phyloP scores from a whole-genome alignment of 2,329 filamentous ascomycete species.

The Neofusicoccum laricinum region DNA sequence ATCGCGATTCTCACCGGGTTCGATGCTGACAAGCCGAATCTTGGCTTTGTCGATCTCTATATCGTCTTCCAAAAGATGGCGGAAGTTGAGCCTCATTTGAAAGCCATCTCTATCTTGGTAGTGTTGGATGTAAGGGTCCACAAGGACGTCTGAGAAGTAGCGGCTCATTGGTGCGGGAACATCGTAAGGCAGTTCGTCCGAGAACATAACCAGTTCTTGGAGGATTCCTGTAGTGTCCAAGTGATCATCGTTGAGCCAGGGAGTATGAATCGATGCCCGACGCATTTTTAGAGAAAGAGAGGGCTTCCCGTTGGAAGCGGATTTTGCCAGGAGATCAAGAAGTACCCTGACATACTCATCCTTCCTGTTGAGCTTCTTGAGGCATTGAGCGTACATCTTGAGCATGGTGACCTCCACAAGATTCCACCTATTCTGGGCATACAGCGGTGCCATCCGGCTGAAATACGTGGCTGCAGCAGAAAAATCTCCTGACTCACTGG shows the following conservation, averaged over 20 bases:
- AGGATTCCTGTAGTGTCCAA: slow-evolving; percentile 38
- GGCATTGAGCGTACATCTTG: slow-evolving; percentile 78
- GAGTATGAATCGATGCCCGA: neutral
- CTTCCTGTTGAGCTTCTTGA: slow-evolving; percentile 70
- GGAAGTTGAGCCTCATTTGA: slow-evolving; percentile 63
- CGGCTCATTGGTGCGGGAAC: slow-evolving; percentile 66
- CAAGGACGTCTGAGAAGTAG: slow-evolving; percentile 68
- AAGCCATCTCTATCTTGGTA: slow-evolving; percentile 72
- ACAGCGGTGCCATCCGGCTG: slow-evolving; percentile 72
- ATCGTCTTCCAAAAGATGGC: slow-evolving; percentile 69
- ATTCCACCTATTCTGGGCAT: slow-evolving; percentile 74
- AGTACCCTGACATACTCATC: slow-evolving; percentile 78
- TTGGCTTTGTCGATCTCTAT: slow-evolving; percentile 64
- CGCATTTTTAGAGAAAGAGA: slow-evolving; percentile 20
- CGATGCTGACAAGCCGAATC: slow-evolving; percentile 59
- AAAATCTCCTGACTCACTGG: slow-evolving; percentile 69
- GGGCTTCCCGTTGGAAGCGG: slow-evolving; percentile 41
- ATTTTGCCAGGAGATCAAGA: slow-evolving; percentile 70
- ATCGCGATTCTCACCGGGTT: slow-evolving; percentile 60
- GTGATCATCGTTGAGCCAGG: slow-evolving; percentile 39
- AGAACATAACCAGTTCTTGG: slow-evolving; percentile 46
- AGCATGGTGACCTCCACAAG: slow-evolving; percentile 79
- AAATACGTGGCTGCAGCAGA: slow-evolving; percentile 73
- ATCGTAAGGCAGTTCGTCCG: slow-evolving; percentile 55
- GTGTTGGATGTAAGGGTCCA: slow-evolving; percentile 69